Conservation (phyloP, 2,329 filamentous ascomycete genomes). For the Alternaria sp. region DNA sequence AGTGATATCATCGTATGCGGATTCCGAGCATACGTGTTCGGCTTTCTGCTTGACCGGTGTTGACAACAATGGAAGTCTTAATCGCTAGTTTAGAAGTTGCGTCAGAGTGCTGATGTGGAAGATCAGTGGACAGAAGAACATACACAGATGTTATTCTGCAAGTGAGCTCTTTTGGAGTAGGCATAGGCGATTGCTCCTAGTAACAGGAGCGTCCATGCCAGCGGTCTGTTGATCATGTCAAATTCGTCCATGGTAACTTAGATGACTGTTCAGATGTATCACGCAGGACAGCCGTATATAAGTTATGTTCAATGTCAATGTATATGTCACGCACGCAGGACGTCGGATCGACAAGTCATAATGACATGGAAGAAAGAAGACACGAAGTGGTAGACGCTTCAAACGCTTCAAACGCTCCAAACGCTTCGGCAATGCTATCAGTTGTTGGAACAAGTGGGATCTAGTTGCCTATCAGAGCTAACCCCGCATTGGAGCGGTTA, state of each 20-base stretch:
- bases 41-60: background rate
- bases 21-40: conserved; percentile 23
- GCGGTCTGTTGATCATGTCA: too few relatives aligned
- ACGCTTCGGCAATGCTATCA: background rate
- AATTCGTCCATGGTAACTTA: background rate
- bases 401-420: background rate
- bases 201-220: background rate
- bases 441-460: conserved; percentile 3
- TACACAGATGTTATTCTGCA: background rate
- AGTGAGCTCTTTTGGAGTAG: background rate
- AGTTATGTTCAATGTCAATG: background rate
- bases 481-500: conserved; percentile 14
- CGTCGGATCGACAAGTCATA: background rate
- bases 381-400: background rate
- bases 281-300: background rate
- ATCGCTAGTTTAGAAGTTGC: background rate
- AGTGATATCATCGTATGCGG: conserved; percentile 54
- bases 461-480: conserved; percentile 12
- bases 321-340: background rate
- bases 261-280: background rate
- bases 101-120: background rate
- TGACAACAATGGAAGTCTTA: background rate
- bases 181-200: background rate
- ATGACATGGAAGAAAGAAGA: background rate
- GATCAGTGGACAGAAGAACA: background rate